phyloP scores from a whole-genome alignment of 2,329 filamentous ascomycete species.

The Nothomitra cinnamomea region DNA sequence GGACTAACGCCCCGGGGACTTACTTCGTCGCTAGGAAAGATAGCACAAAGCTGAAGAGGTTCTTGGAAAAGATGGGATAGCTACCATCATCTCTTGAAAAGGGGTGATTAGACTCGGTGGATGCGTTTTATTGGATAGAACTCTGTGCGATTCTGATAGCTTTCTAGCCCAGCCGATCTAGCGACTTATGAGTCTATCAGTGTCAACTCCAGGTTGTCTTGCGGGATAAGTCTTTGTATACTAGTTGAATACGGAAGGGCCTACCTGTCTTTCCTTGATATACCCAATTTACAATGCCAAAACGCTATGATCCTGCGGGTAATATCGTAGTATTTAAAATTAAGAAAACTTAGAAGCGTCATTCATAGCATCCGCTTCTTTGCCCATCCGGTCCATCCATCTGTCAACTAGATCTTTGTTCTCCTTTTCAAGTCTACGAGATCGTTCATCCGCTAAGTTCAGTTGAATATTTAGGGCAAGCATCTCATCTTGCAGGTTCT shows the following conservation, averaged over 20 bases:
- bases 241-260: no score
- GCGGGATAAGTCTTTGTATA: no score
- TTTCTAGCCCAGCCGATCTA: no score
- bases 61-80: constrained; percentile 20
- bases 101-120: neutral
- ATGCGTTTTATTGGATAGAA: neutral
- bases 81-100: neutral
- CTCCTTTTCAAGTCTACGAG: constrained; percentile 56
- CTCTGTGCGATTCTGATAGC: no score
- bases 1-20: constrained; percentile 67
- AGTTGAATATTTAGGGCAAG: constrained; percentile 75
- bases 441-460: constrained; percentile 65
- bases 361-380: constrained; percentile 83
- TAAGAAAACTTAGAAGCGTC: constrained; percentile 30
- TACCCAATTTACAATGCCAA: neutral
- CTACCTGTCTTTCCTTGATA: neutral
- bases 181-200: no score
- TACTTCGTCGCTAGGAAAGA: constrained; percentile 85
- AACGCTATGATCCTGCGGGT: neutral
- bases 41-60: constrained; percentile 32
- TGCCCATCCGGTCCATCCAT: constrained; percentile 78
- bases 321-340: constrained; percentile 5
- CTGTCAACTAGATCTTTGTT: constrained; percentile 79
- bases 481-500: constrained; percentile 85
- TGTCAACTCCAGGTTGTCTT: no score